Percentiles rank a stretch among this genome's conserved stretches.
phyloP scores from a whole-genome alignment of 768 basidiomycete genomes.

The Boletus insuetus region DNA sequence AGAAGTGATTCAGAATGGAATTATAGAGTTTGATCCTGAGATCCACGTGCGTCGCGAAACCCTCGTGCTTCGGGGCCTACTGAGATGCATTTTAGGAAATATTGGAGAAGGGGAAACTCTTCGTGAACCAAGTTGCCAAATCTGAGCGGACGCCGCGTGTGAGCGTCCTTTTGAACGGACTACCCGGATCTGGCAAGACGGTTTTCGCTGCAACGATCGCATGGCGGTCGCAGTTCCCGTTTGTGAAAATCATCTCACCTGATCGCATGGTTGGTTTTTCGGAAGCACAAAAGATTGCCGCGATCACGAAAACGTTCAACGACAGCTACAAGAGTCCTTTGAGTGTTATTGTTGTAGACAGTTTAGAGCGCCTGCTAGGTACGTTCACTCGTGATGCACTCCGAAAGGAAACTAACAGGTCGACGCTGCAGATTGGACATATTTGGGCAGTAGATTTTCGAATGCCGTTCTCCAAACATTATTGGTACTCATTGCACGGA shows the following conservation, averaged over 20 bases:
- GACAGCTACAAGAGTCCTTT: slow-evolving; percentile 98
- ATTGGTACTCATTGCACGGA: slow-evolving; percentile 80
- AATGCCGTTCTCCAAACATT: slow-evolving; percentile 90
- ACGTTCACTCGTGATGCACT: slow-evolving; percentile 20
- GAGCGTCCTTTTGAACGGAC: slow-evolving; percentile 84
- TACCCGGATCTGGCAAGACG: slow-evolving; percentile 90
- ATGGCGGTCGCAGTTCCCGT: slow-evolving; percentile 89
- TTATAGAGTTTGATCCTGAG: slow-evolving; percentile 77
- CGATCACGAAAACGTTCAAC: slow-evolving; percentile 88
- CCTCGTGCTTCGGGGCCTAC: slow-evolving; percentile 1
- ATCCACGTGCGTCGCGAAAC: slow-evolving; percentile 57
- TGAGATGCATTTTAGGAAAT: slow-evolving; percentile 56
- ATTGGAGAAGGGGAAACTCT: slow-evolving; percentile 78
- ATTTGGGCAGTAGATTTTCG: slow-evolving; percentile 95
- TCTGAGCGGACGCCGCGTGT: slow-evolving; percentile 91
- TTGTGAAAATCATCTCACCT: slow-evolving; percentile 95
- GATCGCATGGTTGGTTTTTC: slow-evolving; percentile 96
- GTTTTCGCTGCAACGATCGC: slow-evolving; percentile 94
- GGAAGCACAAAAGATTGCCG: slow-evolving; percentile 87
- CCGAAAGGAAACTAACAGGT: slow-evolving; percentile 4
- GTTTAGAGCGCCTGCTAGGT: slow-evolving; percentile 91
- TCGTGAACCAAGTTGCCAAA: slow-evolving; percentile 91
- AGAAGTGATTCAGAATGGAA: slow-evolving; percentile 93
- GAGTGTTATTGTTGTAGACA: slow-evolving; percentile 95
- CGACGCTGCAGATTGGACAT: slow-evolving; percentile 79